Evolutionary conservation across 78 protist species (phyloP).

Genomic region (Dictyostelium purpureum): DNA sequence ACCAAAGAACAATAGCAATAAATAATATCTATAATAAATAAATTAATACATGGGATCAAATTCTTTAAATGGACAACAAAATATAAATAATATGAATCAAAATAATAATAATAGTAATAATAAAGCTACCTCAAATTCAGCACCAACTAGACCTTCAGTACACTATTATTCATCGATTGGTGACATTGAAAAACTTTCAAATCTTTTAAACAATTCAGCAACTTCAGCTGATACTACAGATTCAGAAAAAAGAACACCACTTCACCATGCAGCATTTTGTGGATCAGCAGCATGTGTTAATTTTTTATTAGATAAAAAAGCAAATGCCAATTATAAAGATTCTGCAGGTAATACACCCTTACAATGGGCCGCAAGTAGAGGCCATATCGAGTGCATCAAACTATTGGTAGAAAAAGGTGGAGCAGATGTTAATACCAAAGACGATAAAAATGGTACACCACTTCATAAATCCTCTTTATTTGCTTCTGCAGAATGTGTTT

Average conservation of each 20-base stretch:
- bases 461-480: conserved; percentile 68
- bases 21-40: too few relatives aligned
- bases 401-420: conserved; percentile 71
- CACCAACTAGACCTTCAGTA: conserved; percentile 75
- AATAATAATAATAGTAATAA: background rate
- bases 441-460: conserved; percentile 77
- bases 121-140: background rate
- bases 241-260: conserved; percentile 58
- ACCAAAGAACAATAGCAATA: too few relatives aligned
- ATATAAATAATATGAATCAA: background rate
- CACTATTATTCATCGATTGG: conserved; percentile 73
- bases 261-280: conserved; percentile 75
- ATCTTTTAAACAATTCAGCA: conserved; percentile 70
- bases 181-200: conserved; percentile 58
- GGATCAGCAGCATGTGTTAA: conserved; percentile 66
- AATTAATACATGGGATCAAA: too few relatives aligned
- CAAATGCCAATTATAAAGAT: conserved; percentile 37
- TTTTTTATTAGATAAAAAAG: conserved; percentile 57
- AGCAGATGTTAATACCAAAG: conserved; percentile 72
- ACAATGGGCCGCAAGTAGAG: conserved; percentile 71
- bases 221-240: conserved; percentile 57
- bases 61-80: too few relatives aligned
- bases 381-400: conserved; percentile 65
- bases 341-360: conserved; percentile 58
- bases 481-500: conserved; percentile 69